These are phyloP conservation scores for Saksenaea vasiformis DNA, from an alignment of 371 early-diverging fungal genomes.

Conservation along the genomic window DNA sequence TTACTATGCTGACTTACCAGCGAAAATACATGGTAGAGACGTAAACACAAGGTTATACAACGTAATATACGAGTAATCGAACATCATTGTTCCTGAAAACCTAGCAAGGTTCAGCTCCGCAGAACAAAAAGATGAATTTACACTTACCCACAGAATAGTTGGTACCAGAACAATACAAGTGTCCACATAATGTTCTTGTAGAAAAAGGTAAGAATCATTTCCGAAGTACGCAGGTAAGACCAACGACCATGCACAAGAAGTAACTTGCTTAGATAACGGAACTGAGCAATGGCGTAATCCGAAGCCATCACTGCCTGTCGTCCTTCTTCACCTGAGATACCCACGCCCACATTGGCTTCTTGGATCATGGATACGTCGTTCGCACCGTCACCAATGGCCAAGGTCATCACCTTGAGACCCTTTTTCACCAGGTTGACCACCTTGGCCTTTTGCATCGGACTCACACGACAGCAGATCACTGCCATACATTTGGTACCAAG, in stretches of 20 bases:
- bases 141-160: constrained; percentile 73
- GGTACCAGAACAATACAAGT: constrained; percentile 80
- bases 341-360: constrained; percentile 88
- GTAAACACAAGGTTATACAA: constrained; percentile 82
- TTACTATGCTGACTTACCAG: constrained; percentile 28
- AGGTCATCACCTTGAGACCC: constrained; percentile 71
- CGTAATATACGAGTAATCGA: constrained; percentile 83
- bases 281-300: constrained; percentile 90
- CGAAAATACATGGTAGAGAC: constrained; percentile 68
- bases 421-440: constrained; percentile 67
- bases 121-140: constrained; percentile 42
- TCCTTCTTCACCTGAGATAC: constrained; percentile 93
- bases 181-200: constrained; percentile 85
- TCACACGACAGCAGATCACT: constrained; percentile 88
- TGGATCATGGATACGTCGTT: constrained; percentile 96
- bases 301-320: constrained; percentile 89
- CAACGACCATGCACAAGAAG: constrained; percentile 84
- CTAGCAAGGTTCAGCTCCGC: constrained; percentile 13
- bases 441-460: constrained; percentile 89
- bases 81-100: constrained; percentile 62
- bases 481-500: constrained; percentile 72
- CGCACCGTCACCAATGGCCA: constrained; percentile 91
- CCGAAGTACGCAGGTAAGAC: constrained; percentile 79
- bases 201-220: constrained; percentile 79
- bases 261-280: constrained; percentile 72